Evolutionary conservation across 139 green algal species (phyloP), one percentile per base, ranked within the genome.

Genomic region (Coelastrella sp.): DNA sequence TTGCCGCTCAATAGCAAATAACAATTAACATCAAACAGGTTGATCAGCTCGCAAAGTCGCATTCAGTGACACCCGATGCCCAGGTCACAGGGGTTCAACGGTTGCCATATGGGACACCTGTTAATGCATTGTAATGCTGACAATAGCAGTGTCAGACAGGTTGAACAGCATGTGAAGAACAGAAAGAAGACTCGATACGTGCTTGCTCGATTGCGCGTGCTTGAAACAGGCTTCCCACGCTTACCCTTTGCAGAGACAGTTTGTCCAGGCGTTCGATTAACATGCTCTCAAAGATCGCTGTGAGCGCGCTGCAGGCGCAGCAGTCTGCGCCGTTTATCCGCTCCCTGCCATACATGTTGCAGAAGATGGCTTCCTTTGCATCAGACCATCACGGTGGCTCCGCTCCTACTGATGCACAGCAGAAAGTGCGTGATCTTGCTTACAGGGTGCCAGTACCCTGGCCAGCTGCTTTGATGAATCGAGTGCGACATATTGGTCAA

Each of bases 351-450:
- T 64, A 9, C 21, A 77, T 77, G 68, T 35, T 77, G 37, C 45
- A 45, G 68, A 77, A 48, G 38, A 7, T 57, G 37, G 37, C 38
- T 23, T 34, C 38, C 2, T 77, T 48, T 23, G 68, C 68, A 37
- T 77, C 38, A 77, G 38, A 77, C 45, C 68, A 77, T 34, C 68
- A 77, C 15, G 30, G 38, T 34, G 27, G 40, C 45, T 38, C 38
- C 15, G 30, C 68, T 59, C 38, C 68, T 34, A 38, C 38, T 77
- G 68, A 32, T 53, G 68, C 68, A 30, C 27, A 48, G 38, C 40
- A 15, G 43, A 30, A 48, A 59, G 38, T 48, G 68, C 23, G 30
- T 38, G 27, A 59, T 57, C n/a, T n/a, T n/a, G n/a, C n/a, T n/a
- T n/a, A n/a, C n/a, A n/a, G n/a, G n/a, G n/a, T n/a, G n/a, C n/a